A percentile compares a stretch with the other conserved stretches of the same genome.
phyloP scores from a whole-genome alignment of 2,329 filamentous ascomycete species.

The Ramularia endophylla region DNA sequence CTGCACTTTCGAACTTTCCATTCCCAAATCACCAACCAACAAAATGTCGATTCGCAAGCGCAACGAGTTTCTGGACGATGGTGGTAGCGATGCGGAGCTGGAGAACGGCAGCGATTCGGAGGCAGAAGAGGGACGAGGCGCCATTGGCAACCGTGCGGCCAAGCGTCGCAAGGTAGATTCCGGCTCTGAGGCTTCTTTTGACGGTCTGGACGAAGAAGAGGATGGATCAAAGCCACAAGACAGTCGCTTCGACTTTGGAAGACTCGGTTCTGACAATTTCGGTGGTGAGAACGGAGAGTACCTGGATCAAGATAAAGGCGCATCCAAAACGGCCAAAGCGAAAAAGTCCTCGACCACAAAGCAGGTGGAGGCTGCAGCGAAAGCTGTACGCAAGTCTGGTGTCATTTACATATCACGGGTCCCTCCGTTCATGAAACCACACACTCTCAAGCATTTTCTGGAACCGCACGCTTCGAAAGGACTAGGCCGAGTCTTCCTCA shows the following conservation, averaged over 20 bases:
- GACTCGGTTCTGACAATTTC: conserved; percentile 14
- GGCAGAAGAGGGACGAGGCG: conserved; percentile 61
- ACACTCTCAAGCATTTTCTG: conserved; percentile 68
- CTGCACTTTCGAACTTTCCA: no score
- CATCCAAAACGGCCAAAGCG: conserved; percentile 19
- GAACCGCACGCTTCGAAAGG: conserved; percentile 60
- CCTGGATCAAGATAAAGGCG: conserved; percentile 13
- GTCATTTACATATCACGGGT: conserved; percentile 79
- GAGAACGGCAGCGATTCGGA: conserved; percentile 61
- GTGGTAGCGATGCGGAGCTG: conserved; percentile 39
- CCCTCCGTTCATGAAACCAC: conserved; percentile 83
- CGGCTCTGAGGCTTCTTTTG: conserved; percentile 29
- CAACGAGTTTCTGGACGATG: conserved; percentile 62
- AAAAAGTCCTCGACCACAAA: conserved; percentile 51
- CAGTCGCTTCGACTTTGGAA: conserved; percentile 12
- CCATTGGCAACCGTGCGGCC: conserved; percentile 38
- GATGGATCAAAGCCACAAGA: conserved; percentile 6
- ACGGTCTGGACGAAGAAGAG: conserved; percentile 18
- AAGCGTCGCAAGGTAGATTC: conserved; percentile 60
- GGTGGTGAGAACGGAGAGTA: conserved; percentile 29
- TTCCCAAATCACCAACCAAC: not conserved
- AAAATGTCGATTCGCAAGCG: conserved; percentile 62
- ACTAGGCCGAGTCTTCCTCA: conserved; percentile 72
- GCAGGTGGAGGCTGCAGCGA: conserved; percentile 60
- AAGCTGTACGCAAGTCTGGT: conserved; percentile 65